These are phyloP conservation scores for Yamadazyma atmosphaerica DNA, from an alignment of 1,139 yeast genomes.

Conservation along the genomic window DNA sequence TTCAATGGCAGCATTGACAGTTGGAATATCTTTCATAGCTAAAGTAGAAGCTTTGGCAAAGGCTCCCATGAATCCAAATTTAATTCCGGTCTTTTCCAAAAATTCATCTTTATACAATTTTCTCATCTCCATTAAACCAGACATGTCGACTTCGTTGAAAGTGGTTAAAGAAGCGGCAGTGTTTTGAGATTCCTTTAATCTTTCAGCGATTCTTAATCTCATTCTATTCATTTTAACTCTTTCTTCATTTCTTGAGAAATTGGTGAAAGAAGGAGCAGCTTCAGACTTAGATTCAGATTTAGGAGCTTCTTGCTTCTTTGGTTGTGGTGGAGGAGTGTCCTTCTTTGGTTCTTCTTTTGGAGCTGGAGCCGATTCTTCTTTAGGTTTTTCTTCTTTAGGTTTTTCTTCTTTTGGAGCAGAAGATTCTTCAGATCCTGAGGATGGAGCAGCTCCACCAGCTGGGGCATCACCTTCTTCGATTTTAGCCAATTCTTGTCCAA, in stretches of 20 bases:
- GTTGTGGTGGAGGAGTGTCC: slow-evolving; percentile 21
- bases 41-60: slow-evolving; percentile 91
- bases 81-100: slow-evolving; percentile 89
- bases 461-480: slow-evolving; percentile 91
- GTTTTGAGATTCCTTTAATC: slow-evolving; percentile 98
- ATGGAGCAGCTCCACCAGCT: slow-evolving; percentile 53
- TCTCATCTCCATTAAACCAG: slow-evolving; percentile 90
- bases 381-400: slow-evolving; percentile 23
- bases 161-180: slow-evolving; percentile 98
- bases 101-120: slow-evolving; percentile 95
- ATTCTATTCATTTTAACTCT: slow-evolving; percentile 99
- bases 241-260: slow-evolving; percentile 81
- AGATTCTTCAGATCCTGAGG: slow-evolving; percentile 27
- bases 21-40: slow-evolving; percentile 94
- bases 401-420: slow-evolving; percentile 24
- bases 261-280: slow-evolving; percentile 51
- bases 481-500: slow-evolving; percentile 89
- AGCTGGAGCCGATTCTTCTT: slow-evolving; percentile 19
- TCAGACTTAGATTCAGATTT: slow-evolving; percentile 25
- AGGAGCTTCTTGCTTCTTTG: slow-evolving; percentile 22
- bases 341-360: slow-evolving; percentile 27
- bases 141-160: slow-evolving; percentile 97
- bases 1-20: slow-evolving; percentile 94
- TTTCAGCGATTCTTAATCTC: slow-evolving; percentile 98
- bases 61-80: slow-evolving; percentile 98